Conservation (phyloP, 1,284 basidiomycete genomes). For the Ceratobasidium sp. region DNA sequence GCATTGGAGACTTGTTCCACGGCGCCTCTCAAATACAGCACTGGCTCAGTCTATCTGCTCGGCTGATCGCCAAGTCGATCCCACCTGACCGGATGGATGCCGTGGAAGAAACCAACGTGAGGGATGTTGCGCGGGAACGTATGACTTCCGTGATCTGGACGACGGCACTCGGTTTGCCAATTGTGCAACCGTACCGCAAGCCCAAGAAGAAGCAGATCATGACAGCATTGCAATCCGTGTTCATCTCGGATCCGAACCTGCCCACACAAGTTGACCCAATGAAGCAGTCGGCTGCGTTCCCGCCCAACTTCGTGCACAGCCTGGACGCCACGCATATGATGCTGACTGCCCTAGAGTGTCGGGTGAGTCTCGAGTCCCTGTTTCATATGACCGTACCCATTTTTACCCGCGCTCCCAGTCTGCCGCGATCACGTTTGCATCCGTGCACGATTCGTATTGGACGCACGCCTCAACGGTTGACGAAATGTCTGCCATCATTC, state of each 20-base stretch:
- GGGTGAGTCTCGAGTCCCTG: constrained; percentile 58
- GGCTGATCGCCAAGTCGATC: constrained; percentile 87
- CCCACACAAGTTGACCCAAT: constrained; percentile 77
- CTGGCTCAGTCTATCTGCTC: constrained; percentile 86
- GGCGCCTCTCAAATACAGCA: constrained; percentile 91
- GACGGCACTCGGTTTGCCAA: constrained; percentile 89
- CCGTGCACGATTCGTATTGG: constrained; percentile 99
- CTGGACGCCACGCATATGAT: constrained; percentile 99
- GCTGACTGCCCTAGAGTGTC: constrained; percentile 91
- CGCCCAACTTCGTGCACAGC: constrained; percentile 98
- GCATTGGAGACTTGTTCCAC: constrained; percentile 91
- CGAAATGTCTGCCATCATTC: constrained; percentile 87
- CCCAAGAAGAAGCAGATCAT: constrained; percentile 74
- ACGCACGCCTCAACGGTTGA: constrained; percentile 91
- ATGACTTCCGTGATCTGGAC: constrained; percentile 99
- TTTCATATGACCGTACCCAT: neutral
- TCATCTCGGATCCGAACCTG: constrained; percentile 85
- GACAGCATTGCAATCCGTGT: constrained; percentile 91
- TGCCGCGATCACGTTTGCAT: constrained; percentile 82
- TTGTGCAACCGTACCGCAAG: constrained; percentile 96
- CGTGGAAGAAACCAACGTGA: constrained; percentile 49
- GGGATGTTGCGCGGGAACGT: constrained; percentile 77
- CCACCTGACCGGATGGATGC: constrained; percentile 74
- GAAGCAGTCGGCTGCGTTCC: constrained; percentile 96
- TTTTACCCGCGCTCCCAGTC: constrained; percentile 56